These are phyloP conservation scores for Rhizopogon vesiculosus DNA, from an alignment of 768 basidiomycete genomes.

Conservation along the genomic window DNA sequence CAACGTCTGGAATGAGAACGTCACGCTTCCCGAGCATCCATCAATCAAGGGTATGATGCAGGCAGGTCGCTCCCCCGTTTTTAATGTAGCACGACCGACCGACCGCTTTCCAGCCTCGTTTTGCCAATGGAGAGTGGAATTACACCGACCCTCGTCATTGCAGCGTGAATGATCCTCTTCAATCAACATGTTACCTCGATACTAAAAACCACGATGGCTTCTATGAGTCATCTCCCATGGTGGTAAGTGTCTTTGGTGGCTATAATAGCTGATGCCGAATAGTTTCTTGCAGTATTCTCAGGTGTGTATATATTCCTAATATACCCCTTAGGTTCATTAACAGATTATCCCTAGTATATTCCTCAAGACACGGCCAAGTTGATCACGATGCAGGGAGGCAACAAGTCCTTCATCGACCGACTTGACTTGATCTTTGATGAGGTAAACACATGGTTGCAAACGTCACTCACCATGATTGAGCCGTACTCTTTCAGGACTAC, in stretches of 20 bases:
- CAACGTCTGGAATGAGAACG: constrained; percentile 57
- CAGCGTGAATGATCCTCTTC: constrained; percentile 54
- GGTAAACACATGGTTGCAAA: constrained; percentile 19
- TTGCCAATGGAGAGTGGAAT: constrained; percentile 53
- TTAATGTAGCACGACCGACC: neutral
- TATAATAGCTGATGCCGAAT: neutral
- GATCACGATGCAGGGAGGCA: constrained; percentile 57
- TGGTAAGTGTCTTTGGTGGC: constrained; percentile 33
- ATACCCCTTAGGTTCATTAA: neutral
- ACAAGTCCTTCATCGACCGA: constrained; percentile 46
- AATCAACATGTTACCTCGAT: constrained; percentile 57
- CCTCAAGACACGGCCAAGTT: constrained; percentile 63
- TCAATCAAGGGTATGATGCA: constrained; percentile 57
- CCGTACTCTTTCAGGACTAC: constrained; percentile 36
- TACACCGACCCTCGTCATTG: constrained; percentile 67
- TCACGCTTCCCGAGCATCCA: constrained; percentile 44
- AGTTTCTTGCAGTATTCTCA: constrained; percentile 46
- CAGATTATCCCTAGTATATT: constrained; percentile 38
- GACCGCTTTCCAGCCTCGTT: constrained; percentile 39
- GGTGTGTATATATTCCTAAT: constrained; percentile 20
- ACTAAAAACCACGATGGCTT: constrained; percentile 54
- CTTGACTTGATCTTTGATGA: constrained; percentile 56
- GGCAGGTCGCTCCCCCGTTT: constrained; percentile 23
- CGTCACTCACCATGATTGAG: neutral
- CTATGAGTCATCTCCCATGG: constrained; percentile 60